Evolutionary conservation across 2,329 filamentous ascomycete species (phyloP).

Genomic region (Tothia fuscella): DNA sequence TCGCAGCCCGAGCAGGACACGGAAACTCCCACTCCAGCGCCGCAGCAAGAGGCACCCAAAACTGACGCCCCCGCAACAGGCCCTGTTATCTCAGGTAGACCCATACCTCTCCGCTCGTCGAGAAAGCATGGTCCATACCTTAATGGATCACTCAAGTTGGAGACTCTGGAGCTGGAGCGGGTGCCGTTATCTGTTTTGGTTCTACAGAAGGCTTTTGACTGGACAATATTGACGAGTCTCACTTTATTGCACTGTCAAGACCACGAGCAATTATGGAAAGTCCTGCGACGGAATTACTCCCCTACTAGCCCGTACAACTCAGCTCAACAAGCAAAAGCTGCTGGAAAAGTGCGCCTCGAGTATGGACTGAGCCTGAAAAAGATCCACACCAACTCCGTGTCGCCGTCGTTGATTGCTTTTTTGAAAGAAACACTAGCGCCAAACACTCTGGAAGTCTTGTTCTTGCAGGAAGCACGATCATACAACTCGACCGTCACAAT

Average conservation of each 20-base stretch:
- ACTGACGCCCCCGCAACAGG: background rate
- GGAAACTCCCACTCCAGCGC: background rate
- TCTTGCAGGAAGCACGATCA: constrained; percentile 54
- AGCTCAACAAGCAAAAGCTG: constrained; percentile 18
- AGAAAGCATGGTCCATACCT: constrained; percentile 27
- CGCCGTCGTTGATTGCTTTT: constrained; percentile 57
- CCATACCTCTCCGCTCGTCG: constrained; percentile 10
- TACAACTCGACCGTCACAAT: constrained; percentile 50
- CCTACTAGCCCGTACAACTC: constrained; percentile 16
- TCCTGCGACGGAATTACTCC: constrained; percentile 44
- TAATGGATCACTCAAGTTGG: constrained; percentile 51
- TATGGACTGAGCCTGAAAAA: constrained; percentile 52
- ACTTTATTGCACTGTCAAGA: constrained; percentile 64
- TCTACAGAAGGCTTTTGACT: constrained; percentile 61
- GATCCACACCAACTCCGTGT: constrained; percentile 63
- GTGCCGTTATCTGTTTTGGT: constrained; percentile 61
- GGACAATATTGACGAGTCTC: constrained; percentile 56
- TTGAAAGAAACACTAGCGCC: constrained; percentile 66
- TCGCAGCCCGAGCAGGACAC: background rate
- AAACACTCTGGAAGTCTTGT: constrained; percentile 67
- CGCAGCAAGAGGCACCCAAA: background rate
- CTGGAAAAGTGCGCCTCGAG: constrained; percentile 12
- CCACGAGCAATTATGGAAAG: constrained; percentile 64
- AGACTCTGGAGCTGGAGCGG: constrained; percentile 62
- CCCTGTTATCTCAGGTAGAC: constrained; percentile 6